Evolutionary conservation across 2,329 filamentous ascomycete genomes (phyloP), one percentile per base, ranked within the genome.

Genomic region (Colletotrichum sublineola): DNA sequence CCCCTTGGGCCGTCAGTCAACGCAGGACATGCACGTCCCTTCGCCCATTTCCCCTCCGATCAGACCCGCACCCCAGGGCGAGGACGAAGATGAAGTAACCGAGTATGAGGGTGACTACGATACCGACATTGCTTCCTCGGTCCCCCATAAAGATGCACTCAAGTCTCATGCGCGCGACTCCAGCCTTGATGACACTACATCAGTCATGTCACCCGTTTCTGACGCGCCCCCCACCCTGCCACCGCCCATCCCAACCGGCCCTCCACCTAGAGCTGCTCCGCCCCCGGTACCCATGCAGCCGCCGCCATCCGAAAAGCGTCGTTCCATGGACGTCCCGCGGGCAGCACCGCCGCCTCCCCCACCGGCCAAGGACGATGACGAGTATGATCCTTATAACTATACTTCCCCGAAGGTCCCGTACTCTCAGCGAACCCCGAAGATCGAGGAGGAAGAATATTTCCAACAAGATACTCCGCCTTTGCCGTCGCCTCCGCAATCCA

Each of bases 101-200:
- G 96, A 98, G 79, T 98, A 98, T 78, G 96, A 99, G 79, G 96
- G 96, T 8, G 96, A 98, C 79, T 98, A 98, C 80, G 96, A 98
- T 77, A 98, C 96, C 8, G 96, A 98, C 80, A 98, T 98, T 79
- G 95, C 93, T 1, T 94, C 95, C n/a, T 92, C 94, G 12, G 94
- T 90, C n/a, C 94, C 93, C 68, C 94, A 97, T 81, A 98, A 97
- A 82, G 96, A 97, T 83, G 95, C 96, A 0, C 82, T 98, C 73
- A 97, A 96, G 81, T 85, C 94, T 11, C 94, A 97, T 80, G 89
- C 88, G 9, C 89, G 92, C 66, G 94, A 96, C 57, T 90, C 92
- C 8, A 97, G 93, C 79, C 79, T 93, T 66, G 94, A 97, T 74
- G 91, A 93, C 69, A 90, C 87, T 50, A 89, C 86, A 52, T 88